These are phyloP conservation scores for Phyllosticta capitalensis DNA, from an alignment of 2,329 filamentous ascomycete genomes.

Conservation along the genomic window DNA sequence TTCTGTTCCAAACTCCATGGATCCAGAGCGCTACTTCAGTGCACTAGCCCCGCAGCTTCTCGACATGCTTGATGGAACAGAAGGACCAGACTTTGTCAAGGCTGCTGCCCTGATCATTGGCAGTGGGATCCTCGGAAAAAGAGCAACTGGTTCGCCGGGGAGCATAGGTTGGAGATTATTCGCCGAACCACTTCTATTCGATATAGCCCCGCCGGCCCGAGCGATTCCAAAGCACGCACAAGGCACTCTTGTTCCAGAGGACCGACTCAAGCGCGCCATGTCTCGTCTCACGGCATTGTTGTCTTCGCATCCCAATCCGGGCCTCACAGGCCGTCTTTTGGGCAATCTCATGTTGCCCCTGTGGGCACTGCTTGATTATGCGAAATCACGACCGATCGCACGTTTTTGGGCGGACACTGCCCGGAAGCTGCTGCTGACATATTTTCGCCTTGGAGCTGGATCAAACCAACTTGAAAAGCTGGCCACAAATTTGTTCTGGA, in stretches of 20 bases:
- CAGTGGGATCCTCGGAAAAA: slow-evolving; percentile 57
- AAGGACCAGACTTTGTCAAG: slow-evolving; percentile 48
- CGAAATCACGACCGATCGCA: slow-evolving; percentile 21
- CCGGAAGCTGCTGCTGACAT: slow-evolving; percentile 43
- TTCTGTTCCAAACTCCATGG: slow-evolving; percentile 46
- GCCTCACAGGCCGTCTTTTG: slow-evolving; percentile 53
- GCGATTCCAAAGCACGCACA: not conserved
- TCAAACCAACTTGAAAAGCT: slow-evolving; percentile 41
- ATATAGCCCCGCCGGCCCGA: slow-evolving; percentile 34
- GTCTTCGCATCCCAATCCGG: slow-evolving; percentile 57
- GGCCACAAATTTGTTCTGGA: slow-evolving; percentile 46
- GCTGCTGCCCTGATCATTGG: slow-evolving; percentile 54
- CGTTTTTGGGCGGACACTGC: slow-evolving; percentile 39
- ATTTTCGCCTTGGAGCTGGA: slow-evolving; percentile 48
- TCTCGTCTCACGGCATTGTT: slow-evolving; percentile 47
- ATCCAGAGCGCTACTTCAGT: slow-evolving; percentile 50
- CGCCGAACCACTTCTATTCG: slow-evolving; percentile 47
- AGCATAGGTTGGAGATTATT: slow-evolving; percentile 52
- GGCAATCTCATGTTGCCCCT: slow-evolving; percentile 50
- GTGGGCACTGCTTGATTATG: slow-evolving; percentile 53
- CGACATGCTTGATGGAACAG: slow-evolving; percentile 50
- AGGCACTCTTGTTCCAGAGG: slow-evolving; percentile 29
- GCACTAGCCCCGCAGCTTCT: slow-evolving; percentile 53
- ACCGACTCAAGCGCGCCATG: slow-evolving; percentile 43
- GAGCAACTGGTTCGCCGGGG: slow-evolving; percentile 54